Base-by-base conservation (phyloP, 2,329 filamentous ascomycete species). In the Fusarium kyushuense region DNA sequence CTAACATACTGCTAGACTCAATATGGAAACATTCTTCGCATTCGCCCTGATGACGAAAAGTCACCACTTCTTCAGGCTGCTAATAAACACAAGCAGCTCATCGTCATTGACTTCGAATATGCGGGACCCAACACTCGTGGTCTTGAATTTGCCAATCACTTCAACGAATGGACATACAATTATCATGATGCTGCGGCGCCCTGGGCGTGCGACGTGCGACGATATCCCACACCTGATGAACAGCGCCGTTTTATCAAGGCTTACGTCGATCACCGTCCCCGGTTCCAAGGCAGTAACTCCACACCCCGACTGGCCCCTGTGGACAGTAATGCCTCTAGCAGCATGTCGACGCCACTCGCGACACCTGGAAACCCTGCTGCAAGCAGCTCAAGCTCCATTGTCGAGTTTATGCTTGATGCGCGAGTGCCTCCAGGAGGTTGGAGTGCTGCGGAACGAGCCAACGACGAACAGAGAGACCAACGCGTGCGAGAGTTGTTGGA, bases 31-130 rank as follows among this genome's bases (percentile, higher is more conserved):
- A 96, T 99, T 66, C 88, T 99, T 49, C 93, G 94, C 36, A 79
- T 90, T 49, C 82, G 83, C 4, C 87, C 87, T 3, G 85, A 89
- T 56, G 85, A 89, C 77, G 87, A 93, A 70, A 90, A 94, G 72
- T 97, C 94, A 1, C 96, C 95, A 1, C 86, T 98, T 10, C 85
- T 97, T 13, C 87, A 96, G 49, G 94, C 96, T 0, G 90, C 92
- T 60, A 98, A 98, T 79, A 90, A 95, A 71, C 96, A 99, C 81
- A 98, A 97, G 79, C 95, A 97, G 79, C 87, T 99, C 16, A 87
- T 98, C 17, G 96, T 99, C 67, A 99, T 99, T 75, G 96, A 99
- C 78, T 99, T 99, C 74, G 96, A 99, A 76, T 99, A 99, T 76
- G 92, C 96, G 2, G 94, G 90, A 4, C 94, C 95, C 58, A 99